These are phyloP conservation scores for Pseudonitzschia multistriata DNA, from an alignment of 108 stramenopile species.

Conservation along the genomic window DNA sequence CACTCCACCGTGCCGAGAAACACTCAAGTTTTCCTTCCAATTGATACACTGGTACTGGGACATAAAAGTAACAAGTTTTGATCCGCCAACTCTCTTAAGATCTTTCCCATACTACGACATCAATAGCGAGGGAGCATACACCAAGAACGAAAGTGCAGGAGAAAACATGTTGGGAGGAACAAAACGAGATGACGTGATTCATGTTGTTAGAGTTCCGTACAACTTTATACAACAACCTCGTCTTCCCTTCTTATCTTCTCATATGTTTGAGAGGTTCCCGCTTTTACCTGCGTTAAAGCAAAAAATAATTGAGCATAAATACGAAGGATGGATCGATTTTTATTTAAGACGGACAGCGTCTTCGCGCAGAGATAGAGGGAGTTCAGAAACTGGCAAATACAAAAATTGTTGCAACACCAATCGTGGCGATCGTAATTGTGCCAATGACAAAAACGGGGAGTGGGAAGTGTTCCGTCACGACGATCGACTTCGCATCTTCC, in stretches of 20 bases:
- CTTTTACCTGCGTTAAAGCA: not conserved
- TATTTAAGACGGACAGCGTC: slow-evolving; percentile 9
- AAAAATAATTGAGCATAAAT: not conserved
- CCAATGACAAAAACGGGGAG: not conserved
- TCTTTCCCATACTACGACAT: not conserved
- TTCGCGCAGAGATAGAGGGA: not conserved
- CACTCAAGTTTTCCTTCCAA: not conserved
- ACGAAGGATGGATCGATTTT: slow-evolving; percentile 15
- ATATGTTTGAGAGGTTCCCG: not conserved
- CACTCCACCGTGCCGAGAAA: slow-evolving; percentile 1
- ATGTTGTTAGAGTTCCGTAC: not conserved
- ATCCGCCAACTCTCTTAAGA: not conserved
- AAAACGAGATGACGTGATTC: not conserved
- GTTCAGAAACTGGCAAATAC: not conserved
- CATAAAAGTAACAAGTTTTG: not conserved
- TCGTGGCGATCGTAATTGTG: not conserved
- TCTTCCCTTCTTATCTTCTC: not conserved
- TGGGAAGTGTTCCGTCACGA: slow-evolving; percentile 14
- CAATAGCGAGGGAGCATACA: not conserved
- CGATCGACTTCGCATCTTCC: slow-evolving; percentile 2
- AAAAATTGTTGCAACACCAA: not conserved
- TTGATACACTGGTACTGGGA: slow-evolving; percentile 6
- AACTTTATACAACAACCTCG: slow-evolving; percentile 1
- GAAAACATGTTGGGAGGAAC: not conserved
- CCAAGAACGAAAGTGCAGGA: not conserved